Conservation (phyloP, 108 stramenopile species). For the Cyclotella atomus region DNA sequence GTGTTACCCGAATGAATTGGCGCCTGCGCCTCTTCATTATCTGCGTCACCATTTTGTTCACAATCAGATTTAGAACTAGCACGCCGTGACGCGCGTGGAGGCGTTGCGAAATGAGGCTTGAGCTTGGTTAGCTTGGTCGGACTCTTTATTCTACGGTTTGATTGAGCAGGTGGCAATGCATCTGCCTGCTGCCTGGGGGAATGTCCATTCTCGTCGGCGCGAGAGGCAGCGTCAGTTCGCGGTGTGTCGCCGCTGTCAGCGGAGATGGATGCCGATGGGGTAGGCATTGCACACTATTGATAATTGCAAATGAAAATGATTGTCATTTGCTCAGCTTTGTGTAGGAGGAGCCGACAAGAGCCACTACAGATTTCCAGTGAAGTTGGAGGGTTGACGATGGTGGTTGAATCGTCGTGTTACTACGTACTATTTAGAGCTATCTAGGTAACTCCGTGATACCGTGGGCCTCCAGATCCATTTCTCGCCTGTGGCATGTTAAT, state of each 20-base stretch:
- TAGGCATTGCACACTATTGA: too few relatives aligned
- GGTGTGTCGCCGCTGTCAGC: slow-evolving; percentile 10
- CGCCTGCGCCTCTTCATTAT: not conserved
- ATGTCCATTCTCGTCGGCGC: not conserved
- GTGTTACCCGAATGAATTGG: slow-evolving; percentile 35
- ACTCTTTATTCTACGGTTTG: not conserved
- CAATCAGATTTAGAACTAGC: not conserved
- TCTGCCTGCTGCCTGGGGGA: not conserved
- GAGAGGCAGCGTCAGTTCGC: slow-evolving; percentile 3
- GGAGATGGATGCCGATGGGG: not conserved
- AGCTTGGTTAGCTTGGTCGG: not conserved
- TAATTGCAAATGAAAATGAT: too few relatives aligned
- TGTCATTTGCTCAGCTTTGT: too few relatives aligned
- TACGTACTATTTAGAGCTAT: too few relatives aligned
- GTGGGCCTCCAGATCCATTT: too few relatives aligned
- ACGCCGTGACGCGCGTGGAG: not conserved
- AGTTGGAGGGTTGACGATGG: too few relatives aligned
- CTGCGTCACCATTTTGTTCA: not conserved
- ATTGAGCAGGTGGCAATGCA: not conserved
- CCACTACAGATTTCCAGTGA: too few relatives aligned
- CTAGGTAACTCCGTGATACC: too few relatives aligned
- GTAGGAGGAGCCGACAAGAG: too few relatives aligned
- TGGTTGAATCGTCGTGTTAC: too few relatives aligned
- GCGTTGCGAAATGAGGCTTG: not conserved
- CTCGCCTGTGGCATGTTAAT: too few relatives aligned